Evolutionary conservation across 345 rosid species (phyloP).

Genomic region (Moricandia arvensis): DNA sequence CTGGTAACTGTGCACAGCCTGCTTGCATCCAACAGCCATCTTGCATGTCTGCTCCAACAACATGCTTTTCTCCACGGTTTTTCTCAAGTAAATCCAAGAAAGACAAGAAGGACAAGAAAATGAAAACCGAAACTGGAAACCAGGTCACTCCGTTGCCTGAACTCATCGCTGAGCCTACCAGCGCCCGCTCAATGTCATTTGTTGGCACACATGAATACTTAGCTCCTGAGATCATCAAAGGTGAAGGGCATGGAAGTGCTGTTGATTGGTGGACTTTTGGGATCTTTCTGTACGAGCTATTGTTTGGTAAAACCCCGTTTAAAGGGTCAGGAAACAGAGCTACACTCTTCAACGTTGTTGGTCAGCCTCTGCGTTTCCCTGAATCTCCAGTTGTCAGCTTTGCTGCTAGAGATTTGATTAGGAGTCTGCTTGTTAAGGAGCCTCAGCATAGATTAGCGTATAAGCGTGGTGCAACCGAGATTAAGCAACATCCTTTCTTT

Average conservation of each 20-base stretch:
- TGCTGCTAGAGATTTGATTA: constrained; percentile 68
- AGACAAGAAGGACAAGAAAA: constrained; percentile 49
- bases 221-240: constrained; percentile 79
- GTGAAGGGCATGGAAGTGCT: constrained; percentile 87
- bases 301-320: constrained; percentile 83
- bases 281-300: constrained; percentile 69
- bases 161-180: constrained; percentile 86
- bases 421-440: constrained; percentile 75
- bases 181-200: constrained; percentile 83
- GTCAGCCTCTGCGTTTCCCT: constrained; percentile 72
- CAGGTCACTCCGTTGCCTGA: constrained; percentile 73
- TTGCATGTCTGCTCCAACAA: constrained; percentile 56
- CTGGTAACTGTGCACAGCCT: constrained; percentile 57
- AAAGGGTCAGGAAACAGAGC: constrained; percentile 81
- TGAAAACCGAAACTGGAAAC: constrained; percentile 53
- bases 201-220: constrained; percentile 86
- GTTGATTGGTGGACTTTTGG: constrained; percentile 93
- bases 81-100: constrained; percentile 59
- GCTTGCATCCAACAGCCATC: constrained; percentile 67
- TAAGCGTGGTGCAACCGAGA: constrained; percentile 76
- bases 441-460: constrained; percentile 76
- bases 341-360: constrained; percentile 72
- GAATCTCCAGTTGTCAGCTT: constrained; percentile 79
- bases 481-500: constrained; percentile 76
- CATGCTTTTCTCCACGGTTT: constrained; percentile 58